Conservation (phyloP, 371 early-diverging fungal genomes). For the Circinella umbellata region DNA sequence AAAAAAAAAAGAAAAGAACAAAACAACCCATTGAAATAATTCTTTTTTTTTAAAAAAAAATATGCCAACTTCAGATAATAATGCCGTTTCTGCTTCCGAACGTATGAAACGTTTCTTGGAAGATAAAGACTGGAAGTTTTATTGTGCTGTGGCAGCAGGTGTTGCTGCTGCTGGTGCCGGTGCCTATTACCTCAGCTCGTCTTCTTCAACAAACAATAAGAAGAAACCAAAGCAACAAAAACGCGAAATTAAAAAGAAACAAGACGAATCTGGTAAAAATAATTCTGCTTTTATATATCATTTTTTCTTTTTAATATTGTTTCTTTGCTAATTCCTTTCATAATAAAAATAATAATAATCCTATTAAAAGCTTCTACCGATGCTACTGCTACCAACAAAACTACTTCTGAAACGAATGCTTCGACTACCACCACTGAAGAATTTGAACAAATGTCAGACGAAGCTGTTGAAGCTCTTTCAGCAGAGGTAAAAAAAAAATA, state of each 20-base stretch:
- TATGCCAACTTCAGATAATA: conserved; percentile 3
- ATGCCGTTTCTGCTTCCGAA: conserved; percentile 26
- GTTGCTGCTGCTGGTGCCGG: conserved; percentile 68
- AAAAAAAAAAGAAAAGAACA: too few species aligned
- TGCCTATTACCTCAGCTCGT: conserved; percentile 66
- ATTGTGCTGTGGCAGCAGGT: conserved; percentile 72
- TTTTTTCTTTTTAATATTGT: not conserved
- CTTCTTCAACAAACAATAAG: conserved; percentile 40
- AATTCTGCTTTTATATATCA: not conserved
- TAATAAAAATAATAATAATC: too few species aligned
- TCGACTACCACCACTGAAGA: conserved; percentile 38
- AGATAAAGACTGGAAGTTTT: conserved; percentile 83
- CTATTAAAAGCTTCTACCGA: not conserved
- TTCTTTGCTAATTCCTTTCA: too few species aligned
- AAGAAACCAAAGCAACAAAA: conserved; percentile 31
- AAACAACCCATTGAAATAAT: too few species aligned
- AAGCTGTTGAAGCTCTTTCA: conserved; percentile 61
- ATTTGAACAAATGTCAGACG: conserved; percentile 60
- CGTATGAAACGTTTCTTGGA: conserved; percentile 66
- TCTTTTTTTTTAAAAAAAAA: not conserved
- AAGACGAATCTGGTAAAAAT: conserved; percentile 21
- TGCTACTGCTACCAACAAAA: conserved; percentile 23
- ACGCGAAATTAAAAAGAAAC: conserved; percentile 31
- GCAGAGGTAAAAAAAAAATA: conserved; percentile 40
- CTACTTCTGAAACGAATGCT: conserved; percentile 24